phyloP scores from a whole-genome alignment of 345 rosid species.

The Heritiera littoralis region DNA sequence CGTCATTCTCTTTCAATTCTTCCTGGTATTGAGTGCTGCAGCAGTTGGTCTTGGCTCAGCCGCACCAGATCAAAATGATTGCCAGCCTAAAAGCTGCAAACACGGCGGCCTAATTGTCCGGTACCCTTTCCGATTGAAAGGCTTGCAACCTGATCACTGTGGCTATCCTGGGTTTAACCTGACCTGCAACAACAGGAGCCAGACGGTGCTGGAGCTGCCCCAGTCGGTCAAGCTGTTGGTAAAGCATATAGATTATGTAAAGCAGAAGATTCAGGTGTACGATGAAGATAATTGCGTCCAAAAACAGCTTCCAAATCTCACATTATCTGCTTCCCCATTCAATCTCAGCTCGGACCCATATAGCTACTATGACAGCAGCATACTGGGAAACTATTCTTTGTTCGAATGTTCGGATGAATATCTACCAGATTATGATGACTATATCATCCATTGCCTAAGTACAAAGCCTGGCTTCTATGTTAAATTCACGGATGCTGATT shows the following conservation, averaged over 20 bases:
- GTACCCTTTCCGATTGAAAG: conserved; percentile 6
- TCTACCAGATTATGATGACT: background rate
- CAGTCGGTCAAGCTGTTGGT: conserved; percentile 1
- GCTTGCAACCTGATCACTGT: background rate
- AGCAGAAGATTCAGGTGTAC: conserved; percentile 3
- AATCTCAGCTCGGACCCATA: background rate
- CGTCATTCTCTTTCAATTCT: background rate
- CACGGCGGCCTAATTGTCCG: background rate
- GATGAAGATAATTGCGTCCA: conserved; percentile 12
- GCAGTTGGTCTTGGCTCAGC: background rate
- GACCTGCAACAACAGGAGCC: conserved; percentile 1
- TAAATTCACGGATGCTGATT: background rate
- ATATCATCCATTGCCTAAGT: background rate
- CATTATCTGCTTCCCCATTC: background rate
- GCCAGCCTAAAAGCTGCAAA: background rate
- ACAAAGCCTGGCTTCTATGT: background rate
- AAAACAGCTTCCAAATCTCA: conserved; percentile 12
- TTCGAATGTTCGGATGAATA: background rate
- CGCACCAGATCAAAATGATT: background rate
- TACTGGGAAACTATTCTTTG: background rate
- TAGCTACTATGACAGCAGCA: accelerated
- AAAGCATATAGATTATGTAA: background rate
- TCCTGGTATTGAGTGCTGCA: background rate
- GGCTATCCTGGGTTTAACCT: conserved; percentile 5
- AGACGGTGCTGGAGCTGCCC: conserved; percentile 8